phyloP scores from a whole-genome alignment of 1,284 basidiomycete genomes.

The Malassezia restricta region DNA sequence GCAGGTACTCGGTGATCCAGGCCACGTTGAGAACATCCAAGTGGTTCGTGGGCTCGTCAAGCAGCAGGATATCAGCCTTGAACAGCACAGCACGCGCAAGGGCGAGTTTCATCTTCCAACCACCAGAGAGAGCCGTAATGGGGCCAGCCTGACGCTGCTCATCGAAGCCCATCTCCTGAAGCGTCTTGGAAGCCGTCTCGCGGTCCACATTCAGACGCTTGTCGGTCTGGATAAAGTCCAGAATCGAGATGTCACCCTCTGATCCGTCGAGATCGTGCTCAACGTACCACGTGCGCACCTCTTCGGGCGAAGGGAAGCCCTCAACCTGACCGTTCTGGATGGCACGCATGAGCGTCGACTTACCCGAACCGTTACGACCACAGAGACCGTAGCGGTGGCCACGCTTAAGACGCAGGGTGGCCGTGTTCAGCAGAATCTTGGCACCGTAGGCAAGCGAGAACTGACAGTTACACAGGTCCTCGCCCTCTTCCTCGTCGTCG shows the following conservation, averaged over 20 bases:
- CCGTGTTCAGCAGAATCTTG: slow-evolving; percentile 47
- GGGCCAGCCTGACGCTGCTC: slow-evolving; percentile 39
- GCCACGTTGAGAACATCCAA: slow-evolving; percentile 46
- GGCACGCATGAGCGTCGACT: slow-evolving; percentile 46
- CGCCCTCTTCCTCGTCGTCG: slow-evolving; percentile 46
- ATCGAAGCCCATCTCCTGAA: slow-evolving; percentile 46
- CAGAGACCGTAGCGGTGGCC: slow-evolving; percentile 47
- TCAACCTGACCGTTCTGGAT: slow-evolving; percentile 47
- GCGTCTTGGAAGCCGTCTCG: slow-evolving; percentile 33
- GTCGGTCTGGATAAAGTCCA: slow-evolving; percentile 44
- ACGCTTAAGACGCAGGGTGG: slow-evolving; percentile 46
- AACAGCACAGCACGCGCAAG: slow-evolving; percentile 45
- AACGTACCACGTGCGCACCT: slow-evolving; percentile 46
- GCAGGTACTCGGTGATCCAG: slow-evolving; percentile 46
- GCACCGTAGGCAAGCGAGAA: slow-evolving; percentile 47
- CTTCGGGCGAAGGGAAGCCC: slow-evolving; percentile 46
- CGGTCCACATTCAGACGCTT: slow-evolving; percentile 35
- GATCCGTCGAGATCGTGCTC: slow-evolving; percentile 47
- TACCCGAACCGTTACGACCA: slow-evolving; percentile 46
- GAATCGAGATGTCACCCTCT: slow-evolving; percentile 42
- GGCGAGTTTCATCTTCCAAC: slow-evolving; percentile 47
- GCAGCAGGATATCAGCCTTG: slow-evolving; percentile 46
- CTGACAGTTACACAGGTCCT: slow-evolving; percentile 46
- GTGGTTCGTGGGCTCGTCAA: slow-evolving; percentile 47
- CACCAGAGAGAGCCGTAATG: slow-evolving; percentile 45